These are phyloP conservation scores for Sarocladium kiliense DNA, from an alignment of 2,329 filamentous ascomycete species.

Conservation along the genomic window DNA sequence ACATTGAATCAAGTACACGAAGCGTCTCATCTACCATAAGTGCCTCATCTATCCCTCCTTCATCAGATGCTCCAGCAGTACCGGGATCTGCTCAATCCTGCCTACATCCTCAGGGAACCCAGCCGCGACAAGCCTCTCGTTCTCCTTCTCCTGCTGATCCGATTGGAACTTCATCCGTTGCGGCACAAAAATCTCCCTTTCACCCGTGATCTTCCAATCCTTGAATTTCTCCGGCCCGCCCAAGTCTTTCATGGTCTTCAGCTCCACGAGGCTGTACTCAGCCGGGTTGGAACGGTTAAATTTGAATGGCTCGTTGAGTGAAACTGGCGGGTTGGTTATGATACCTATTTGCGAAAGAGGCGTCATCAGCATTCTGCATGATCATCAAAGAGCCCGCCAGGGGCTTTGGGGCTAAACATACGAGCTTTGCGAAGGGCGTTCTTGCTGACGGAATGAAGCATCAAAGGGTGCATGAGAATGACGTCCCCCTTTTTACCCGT, in stretches of 20 bases:
- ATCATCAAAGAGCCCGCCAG: too few relatives aligned
- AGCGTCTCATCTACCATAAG: background rate
- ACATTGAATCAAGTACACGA: too few relatives aligned
- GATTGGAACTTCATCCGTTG: background rate
- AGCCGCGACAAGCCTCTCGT: background rate
- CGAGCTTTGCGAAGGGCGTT: slow-evolving; percentile 19
- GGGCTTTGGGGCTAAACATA: too few relatives aligned
- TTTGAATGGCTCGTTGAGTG: slow-evolving; percentile 44
- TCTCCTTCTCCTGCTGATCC: background rate
- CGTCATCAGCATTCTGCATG: too few relatives aligned
- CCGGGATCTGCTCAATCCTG: background rate
- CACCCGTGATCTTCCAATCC: slow-evolving; percentile 11
- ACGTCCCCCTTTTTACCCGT: slow-evolving; percentile 50
- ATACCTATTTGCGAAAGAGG: too few relatives aligned
- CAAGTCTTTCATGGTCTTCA: slow-evolving; percentile 11
- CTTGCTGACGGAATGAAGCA: slow-evolving; percentile 49
- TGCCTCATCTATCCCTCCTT: background rate
- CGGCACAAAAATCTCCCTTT: slow-evolving; percentile 9
- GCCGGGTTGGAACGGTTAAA: slow-evolving; percentile 40
- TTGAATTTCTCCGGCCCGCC: slow-evolving; percentile 10
- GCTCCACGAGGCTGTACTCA: slow-evolving; percentile 51
- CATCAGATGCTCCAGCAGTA: background rate
- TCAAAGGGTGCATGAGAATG: slow-evolving; percentile 56
- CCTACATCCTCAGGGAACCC: background rate
- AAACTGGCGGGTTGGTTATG: slow-evolving; percentile 54